Conservation (phyloP, 2,329 filamentous ascomycete genomes). For the Aspergillus ochraceoroseus region DNA sequence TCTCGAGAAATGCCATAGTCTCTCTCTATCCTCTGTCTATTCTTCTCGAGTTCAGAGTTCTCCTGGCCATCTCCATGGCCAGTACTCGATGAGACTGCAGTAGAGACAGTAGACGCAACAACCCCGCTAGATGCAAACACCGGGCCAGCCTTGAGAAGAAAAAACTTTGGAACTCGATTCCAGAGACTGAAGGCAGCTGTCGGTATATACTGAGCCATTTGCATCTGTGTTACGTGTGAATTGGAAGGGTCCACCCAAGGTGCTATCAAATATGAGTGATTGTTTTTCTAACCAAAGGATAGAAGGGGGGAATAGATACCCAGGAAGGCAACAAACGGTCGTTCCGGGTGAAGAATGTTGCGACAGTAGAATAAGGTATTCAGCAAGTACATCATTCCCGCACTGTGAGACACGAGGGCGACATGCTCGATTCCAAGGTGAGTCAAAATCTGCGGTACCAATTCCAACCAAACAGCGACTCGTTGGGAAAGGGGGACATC, state of each 20-base stretch:
- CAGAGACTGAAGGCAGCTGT: constrained; percentile 24
- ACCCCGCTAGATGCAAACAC: constrained; percentile 22
- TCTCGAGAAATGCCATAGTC: constrained; percentile 19
- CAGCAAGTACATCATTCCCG: constrained; percentile 43
- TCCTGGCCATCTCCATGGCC: not conserved
- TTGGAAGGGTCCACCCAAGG: constrained; percentile 43
- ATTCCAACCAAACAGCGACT: constrained; percentile 41
- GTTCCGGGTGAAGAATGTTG: constrained; percentile 8
- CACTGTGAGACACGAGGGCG: constrained; percentile 39
- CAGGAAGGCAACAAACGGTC: constrained; percentile 13
- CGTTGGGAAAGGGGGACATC: constrained; percentile 35
- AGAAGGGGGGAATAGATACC: constrained; percentile 13
- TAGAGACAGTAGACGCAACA: constrained; percentile 14
- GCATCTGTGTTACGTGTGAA: constrained; percentile 31
- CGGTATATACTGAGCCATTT: constrained; percentile 26
- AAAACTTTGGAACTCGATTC: constrained; percentile 29
- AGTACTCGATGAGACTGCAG: not conserved
- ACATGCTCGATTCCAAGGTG: constrained; percentile 32
- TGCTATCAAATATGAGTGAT: constrained; percentile 31
- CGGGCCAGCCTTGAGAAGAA: constrained; percentile 22
- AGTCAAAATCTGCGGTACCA: constrained; percentile 38
- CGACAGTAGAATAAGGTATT: constrained; percentile 33
- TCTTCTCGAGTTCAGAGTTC: constrained; percentile 10
- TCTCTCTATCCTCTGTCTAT: constrained; percentile 17
- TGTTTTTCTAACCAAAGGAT: not conserved